Conservation (phyloP, 257 asterid species). For the Rehmannia glutinosa region DNA sequence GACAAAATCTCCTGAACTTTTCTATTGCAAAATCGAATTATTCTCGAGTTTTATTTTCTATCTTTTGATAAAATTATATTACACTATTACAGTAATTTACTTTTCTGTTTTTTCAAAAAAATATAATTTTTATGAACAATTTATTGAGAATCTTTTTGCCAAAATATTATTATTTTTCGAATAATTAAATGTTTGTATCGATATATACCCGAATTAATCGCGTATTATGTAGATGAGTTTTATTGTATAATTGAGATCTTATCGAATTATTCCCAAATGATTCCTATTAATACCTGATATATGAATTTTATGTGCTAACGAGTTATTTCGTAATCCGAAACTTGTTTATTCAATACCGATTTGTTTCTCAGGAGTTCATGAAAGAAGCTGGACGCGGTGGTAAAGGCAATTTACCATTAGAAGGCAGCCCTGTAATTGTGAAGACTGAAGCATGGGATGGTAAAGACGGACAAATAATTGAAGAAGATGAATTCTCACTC, state of each 20-base stretch:
- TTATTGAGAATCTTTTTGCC: too few species aligned
- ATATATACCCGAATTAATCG: not conserved
- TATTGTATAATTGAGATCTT: not conserved
- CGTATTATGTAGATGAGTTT: not conserved
- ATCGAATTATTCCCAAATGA: not conserved
- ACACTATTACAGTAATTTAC: too few species aligned
- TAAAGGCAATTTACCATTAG: conserved; percentile 68
- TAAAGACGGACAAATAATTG: conserved; percentile 79
- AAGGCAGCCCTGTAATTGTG: conserved; percentile 46
- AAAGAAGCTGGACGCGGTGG: conserved; percentile 89
- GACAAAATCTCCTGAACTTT: too few species aligned
- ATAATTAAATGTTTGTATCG: too few species aligned
- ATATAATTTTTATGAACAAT: too few species aligned
- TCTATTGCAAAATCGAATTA: too few species aligned
- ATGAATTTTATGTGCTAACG: too few species aligned
- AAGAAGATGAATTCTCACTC: conserved; percentile 94
- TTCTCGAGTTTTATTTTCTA: too few species aligned
- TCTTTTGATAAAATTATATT: too few species aligned
- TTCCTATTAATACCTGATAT: not conserved
- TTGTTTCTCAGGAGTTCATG: conserved; percentile 65
- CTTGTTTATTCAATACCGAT: not conserved
- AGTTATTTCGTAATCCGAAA: too few species aligned
- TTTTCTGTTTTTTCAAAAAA: too few species aligned
- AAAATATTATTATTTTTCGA: too few species aligned
- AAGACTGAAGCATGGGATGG: conserved; percentile 88